A percentile compares a stretch with the other conserved stretches of the same genome.
Evolutionary conservation across 2,329 filamentous ascomycete genomes (phyloP).

Genomic region (Orbilia oligospora): DNA sequence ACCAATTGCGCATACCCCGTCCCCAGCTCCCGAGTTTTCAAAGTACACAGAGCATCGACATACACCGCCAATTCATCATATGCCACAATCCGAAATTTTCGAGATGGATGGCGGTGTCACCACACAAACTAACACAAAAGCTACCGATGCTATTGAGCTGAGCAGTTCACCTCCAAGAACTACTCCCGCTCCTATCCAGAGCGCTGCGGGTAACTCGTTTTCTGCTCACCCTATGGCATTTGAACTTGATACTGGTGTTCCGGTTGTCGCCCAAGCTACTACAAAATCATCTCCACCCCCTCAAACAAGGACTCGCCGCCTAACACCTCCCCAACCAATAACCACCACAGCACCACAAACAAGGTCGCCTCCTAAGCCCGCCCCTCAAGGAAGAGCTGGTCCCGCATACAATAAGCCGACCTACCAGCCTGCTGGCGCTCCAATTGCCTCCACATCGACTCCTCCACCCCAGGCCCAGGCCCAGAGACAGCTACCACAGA

Average conservation of each 20-base stretch:
- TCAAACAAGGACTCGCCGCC: conserved; percentile 33
- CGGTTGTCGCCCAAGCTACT: conserved; percentile 8
- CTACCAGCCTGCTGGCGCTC: conserved; percentile 28
- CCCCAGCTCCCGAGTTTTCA: conserved; percentile 46
- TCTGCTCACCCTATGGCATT: conserved; percentile 54
- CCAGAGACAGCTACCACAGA: conserved; percentile 18
- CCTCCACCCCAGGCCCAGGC: conserved; percentile 47
- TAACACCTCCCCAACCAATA: conserved; percentile 45
- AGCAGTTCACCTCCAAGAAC: conserved; percentile 35
- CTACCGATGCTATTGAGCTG: conserved; percentile 37
- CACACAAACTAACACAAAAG: background rate
- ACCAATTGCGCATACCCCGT: conserved; percentile 29
- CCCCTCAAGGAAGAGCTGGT: conserved; percentile 17
- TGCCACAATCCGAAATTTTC: conserved; percentile 54
- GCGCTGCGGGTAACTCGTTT: conserved; percentile 5
- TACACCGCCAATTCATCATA: conserved; percentile 56
- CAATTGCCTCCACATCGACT: conserved; percentile 28
- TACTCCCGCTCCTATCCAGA: conserved; percentile 2
- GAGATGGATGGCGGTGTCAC: conserved; percentile 58
- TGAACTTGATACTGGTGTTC: conserved; percentile 54
- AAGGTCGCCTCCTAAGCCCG: conserved; percentile 18
- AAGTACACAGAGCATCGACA: conserved; percentile 54
- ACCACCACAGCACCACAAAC: conserved; percentile 32
- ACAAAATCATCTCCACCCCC: conserved; percentile 24
- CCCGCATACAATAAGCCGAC: conserved; percentile 44